Percentiles rank a stretch among this genome's conserved stretches.
Conservation (phyloP, 2,329 filamentous ascomycete species). For the Xylaria sp. region DNA sequence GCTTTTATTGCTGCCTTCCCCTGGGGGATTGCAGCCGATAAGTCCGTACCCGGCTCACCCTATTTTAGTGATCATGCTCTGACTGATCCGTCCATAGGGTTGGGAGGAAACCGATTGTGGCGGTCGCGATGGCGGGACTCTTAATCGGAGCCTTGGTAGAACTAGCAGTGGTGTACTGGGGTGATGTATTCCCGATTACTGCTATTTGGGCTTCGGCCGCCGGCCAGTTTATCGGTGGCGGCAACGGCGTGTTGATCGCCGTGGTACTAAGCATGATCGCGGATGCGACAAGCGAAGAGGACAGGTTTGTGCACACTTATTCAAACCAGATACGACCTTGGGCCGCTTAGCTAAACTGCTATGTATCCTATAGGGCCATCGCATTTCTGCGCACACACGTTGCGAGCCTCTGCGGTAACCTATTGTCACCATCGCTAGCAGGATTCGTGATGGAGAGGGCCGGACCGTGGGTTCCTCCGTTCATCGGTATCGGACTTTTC, state of each 20-base stretch:
- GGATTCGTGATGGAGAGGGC: slow-evolving; percentile 46
- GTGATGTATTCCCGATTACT: slow-evolving; percentile 49
- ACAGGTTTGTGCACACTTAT: slow-evolving; percentile 27
- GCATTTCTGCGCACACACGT: slow-evolving; percentile 64
- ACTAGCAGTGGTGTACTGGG: slow-evolving; percentile 50
- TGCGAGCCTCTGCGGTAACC: slow-evolving; percentile 60
- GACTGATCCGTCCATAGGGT: slow-evolving; percentile 42
- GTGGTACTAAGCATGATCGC: slow-evolving; percentile 52
- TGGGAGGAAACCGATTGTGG: slow-evolving; percentile 52
- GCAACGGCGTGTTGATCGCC: slow-evolving; percentile 48
- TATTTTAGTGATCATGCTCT: not conserved
- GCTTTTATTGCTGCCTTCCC: slow-evolving; percentile 53
- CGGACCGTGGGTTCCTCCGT: slow-evolving; percentile 46
- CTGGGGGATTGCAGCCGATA: slow-evolving; percentile 53
- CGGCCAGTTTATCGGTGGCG: slow-evolving; percentile 52
- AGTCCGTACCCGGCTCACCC: slow-evolving; percentile 31
- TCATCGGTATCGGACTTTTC: slow-evolving; percentile 38
- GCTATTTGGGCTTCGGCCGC: slow-evolving; percentile 52
- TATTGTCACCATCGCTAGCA: slow-evolving; percentile 45
- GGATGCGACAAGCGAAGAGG: slow-evolving; percentile 48
- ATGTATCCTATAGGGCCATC: slow-evolving; percentile 47
- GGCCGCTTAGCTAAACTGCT: slow-evolving; percentile 10
- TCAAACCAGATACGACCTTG: not conserved
- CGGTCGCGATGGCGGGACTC: slow-evolving; percentile 49
- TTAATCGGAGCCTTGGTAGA: slow-evolving; percentile 44